Percentiles rank a stretch among this genome's conserved stretches.
Evolutionary conservation across 169 alveolate genomes (phyloP).

Genomic region (Plasmodium chabaudi): DNA sequence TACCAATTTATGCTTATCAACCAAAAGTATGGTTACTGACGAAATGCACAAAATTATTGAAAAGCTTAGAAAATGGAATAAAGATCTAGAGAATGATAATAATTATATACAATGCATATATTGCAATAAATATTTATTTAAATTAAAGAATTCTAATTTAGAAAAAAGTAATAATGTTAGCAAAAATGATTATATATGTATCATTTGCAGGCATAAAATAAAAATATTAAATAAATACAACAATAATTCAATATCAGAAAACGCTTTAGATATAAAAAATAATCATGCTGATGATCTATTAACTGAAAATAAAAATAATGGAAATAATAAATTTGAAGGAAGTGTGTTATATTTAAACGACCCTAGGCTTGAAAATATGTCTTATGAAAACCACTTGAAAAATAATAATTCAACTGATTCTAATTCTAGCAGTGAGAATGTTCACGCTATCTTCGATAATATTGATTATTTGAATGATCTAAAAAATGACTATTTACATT

Average conservation of each 20-base stretch:
- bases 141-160: slow-evolving; percentile 20
- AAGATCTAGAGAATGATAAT: slow-evolving; percentile 10
- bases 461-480: too few species aligned
- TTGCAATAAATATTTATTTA: slow-evolving; percentile 56
- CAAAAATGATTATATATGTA: slow-evolving; percentile 33
- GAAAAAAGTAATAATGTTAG: slow-evolving; percentile 15
- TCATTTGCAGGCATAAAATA: slow-evolving; percentile 56
- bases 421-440: too few species aligned
- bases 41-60: slow-evolving; percentile 45
- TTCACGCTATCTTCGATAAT: too few species aligned
- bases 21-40: slow-evolving; percentile 6
- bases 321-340: neutral
- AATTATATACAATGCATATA: slow-evolving; percentile 53
- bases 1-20: neutral
- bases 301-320: slow-evolving; percentile 10
- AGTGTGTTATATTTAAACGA: neutral
- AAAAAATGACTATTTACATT: too few species aligned
- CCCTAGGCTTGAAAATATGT: neutral
- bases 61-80: slow-evolving; percentile 41
- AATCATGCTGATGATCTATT: neutral
- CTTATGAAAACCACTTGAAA: neutral
- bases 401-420: neutral
- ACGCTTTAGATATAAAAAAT: slow-evolving; percentile 7
- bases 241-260: neutral
- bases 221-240: slow-evolving; percentile 47